Evolutionary conservation across 148 eudicot species (phyloP).

Genomic region (Silene conica): DNA sequence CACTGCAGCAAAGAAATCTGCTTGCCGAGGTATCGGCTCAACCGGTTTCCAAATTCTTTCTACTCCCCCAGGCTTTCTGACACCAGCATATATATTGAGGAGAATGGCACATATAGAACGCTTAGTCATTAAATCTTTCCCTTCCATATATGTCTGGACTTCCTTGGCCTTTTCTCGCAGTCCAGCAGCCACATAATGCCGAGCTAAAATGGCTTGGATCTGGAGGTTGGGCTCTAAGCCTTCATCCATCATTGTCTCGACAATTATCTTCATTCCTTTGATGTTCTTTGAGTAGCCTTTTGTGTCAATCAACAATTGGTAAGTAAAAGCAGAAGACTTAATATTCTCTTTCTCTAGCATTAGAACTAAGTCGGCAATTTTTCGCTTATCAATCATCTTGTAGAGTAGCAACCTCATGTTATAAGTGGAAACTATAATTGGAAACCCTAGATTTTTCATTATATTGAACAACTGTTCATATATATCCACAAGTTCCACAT

Average conservation of each 20-base stretch:
- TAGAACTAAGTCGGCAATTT: slow-evolving; percentile 66
- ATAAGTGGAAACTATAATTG: slow-evolving; percentile 46
- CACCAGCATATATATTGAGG: slow-evolving; percentile 59
- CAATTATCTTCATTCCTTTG: slow-evolving; percentile 67
- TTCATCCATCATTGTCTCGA: slow-evolving; percentile 76
- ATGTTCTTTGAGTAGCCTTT: slow-evolving; percentile 69
- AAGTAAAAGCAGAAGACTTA: slow-evolving; percentile 60
- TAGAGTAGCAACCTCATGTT: slow-evolving; percentile 71
- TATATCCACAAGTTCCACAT: slow-evolving; percentile 36
- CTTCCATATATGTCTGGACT: slow-evolving; percentile 63
- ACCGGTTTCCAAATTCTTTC: slow-evolving; percentile 63
- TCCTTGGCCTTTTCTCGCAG: slow-evolving; percentile 60
- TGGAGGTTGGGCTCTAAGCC: slow-evolving; percentile 42
- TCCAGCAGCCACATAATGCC: slow-evolving; percentile 48
- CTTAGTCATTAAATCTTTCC: slow-evolving; percentile 28
- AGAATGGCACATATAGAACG: slow-evolving; percentile 31
- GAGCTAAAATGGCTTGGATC: slow-evolving; percentile 41
- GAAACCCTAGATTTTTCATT: slow-evolving; percentile 61
- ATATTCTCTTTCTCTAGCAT: slow-evolving; percentile 77
- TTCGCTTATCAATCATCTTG: slow-evolving; percentile 57
- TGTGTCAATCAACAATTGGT: slow-evolving; percentile 58
- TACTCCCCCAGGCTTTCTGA: slow-evolving; percentile 65
- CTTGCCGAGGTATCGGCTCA: slow-evolving; percentile 33
- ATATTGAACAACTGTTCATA: slow-evolving; percentile 69
- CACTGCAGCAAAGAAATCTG: slow-evolving; percentile 52